These are phyloP conservation scores for Pseudocercospora fuligena DNA, from an alignment of 2,329 filamentous ascomycete genomes.

Conservation along the genomic window DNA sequence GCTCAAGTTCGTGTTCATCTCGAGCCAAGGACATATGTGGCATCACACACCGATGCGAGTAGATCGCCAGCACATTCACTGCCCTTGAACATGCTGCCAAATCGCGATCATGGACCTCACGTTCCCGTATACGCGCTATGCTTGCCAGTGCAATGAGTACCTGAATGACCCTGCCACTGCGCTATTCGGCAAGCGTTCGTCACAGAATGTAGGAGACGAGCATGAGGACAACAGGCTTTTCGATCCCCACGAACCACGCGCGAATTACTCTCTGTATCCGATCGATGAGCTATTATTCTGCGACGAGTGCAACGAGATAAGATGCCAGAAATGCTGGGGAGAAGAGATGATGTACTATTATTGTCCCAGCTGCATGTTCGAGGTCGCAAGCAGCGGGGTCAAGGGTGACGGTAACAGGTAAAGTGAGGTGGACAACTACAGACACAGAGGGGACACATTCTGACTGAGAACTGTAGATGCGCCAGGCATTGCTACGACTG, in stretches of 20 bases:
- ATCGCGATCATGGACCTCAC: conserved; percentile 54
- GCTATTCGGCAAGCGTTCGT: conserved; percentile 43
- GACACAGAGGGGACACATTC: not conserved
- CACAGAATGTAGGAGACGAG: conserved; percentile 50
- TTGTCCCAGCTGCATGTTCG: conserved; percentile 93
- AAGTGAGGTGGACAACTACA: conserved; percentile 31
- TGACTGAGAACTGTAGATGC: conserved; percentile 47
- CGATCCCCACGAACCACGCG: conserved; percentile 80
- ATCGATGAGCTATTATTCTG: conserved; percentile 94
- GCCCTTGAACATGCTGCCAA: not conserved
- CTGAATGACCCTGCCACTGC: conserved; percentile 43
- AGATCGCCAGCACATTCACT: not conserved
- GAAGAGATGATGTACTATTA: conserved; percentile 96
- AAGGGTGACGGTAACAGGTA: conserved; percentile 93
- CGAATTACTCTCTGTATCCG: conserved; percentile 90
- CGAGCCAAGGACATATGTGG: not conserved
- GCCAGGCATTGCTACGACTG: conserved; percentile 96
- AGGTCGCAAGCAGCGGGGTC: conserved; percentile 90
- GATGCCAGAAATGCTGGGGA: conserved; percentile 86
- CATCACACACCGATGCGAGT: not conserved
- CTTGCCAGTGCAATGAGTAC: conserved; percentile 65
- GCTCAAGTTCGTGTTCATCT: not conserved
- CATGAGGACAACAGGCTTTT: conserved; percentile 80
- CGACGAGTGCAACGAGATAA: conserved; percentile 95
- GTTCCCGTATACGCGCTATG: conserved; percentile 69